These are phyloP conservation scores for Trichoderma reesei DNA, from an alignment of 495 filamentous ascomycete species.

Conservation along the genomic window DNA sequence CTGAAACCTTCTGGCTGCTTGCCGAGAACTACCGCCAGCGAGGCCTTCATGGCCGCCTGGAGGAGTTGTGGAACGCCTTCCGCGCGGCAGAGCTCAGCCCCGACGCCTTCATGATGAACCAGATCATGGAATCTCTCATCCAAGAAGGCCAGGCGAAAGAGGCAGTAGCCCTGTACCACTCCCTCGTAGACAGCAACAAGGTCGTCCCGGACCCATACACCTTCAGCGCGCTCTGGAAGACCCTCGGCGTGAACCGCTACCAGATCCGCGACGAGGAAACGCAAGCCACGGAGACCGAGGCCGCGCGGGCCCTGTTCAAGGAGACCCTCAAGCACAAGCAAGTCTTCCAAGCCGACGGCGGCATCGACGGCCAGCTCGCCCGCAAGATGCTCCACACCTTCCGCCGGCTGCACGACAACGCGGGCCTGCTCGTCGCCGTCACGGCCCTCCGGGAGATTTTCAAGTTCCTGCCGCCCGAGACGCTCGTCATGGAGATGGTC, in stretches of 20 bases:
- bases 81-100: slow-evolving; percentile 49
- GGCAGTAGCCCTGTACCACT: slow-evolving; percentile 47
- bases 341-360: slow-evolving; percentile 23
- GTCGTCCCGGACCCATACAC: slow-evolving; percentile 57
- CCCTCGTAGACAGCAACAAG: slow-evolving; percentile 25
- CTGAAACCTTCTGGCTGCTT: slow-evolving; percentile 69
- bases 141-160: slow-evolving; percentile 38
- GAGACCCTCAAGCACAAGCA: slow-evolving; percentile 45
- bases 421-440: slow-evolving; percentile 52
- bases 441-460: slow-evolving; percentile 46
- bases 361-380: slow-evolving; percentile 26
- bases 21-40: slow-evolving; percentile 60
- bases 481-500: slow-evolving; percentile 32
- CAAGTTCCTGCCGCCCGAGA: slow-evolving; percentile 35
- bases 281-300: slow-evolving; percentile 36
- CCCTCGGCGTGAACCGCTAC: slow-evolving; percentile 34
- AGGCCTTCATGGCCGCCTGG: slow-evolving; percentile 43
- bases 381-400: slow-evolving; percentile 35
- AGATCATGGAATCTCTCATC: slow-evolving; percentile 54
- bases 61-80: slow-evolving; percentile 48
- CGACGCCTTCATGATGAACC: slow-evolving; percentile 66
- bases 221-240: slow-evolving; percentile 55
- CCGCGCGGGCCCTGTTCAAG: slow-evolving; percentile 46
- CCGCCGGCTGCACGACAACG: slow-evolving; percentile 32
- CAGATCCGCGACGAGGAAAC: slow-evolving; percentile 31